Evolutionary conservation across 139 green algal species (phyloP).

Genomic region (Chlorella vulgaris): DNA sequence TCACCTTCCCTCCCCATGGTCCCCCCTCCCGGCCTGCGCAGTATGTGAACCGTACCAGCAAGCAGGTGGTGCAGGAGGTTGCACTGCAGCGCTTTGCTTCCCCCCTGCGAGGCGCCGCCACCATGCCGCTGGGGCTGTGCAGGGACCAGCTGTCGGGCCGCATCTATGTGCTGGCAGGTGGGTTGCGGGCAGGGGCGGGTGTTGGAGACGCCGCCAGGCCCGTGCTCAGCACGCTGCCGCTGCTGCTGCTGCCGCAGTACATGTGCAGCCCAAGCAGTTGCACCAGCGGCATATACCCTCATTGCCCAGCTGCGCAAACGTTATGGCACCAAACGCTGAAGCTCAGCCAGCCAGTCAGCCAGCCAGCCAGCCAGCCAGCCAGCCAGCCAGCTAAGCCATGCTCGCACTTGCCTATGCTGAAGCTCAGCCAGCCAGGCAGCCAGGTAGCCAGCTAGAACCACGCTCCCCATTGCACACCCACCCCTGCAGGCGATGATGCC

Average conservation of each 20-base stretch:
- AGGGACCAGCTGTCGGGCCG: conserved; percentile 23
- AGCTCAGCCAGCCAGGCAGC: no score
- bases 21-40: no score
- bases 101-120: conserved; percentile 30
- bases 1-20: no score
- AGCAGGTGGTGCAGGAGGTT: conserved; percentile 69
- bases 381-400: no score
- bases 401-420: no score
- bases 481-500: conserved; percentile 43
- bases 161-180: conserved; percentile 37
- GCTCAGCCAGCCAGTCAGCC: no score
- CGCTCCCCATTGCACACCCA: neutral
- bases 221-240: neutral
- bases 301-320: no score
- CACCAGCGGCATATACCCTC: no score
- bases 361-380: no score
- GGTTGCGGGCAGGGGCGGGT: neutral
- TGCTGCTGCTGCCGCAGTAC: no score
- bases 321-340: no score
- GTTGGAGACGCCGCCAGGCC: neutral
- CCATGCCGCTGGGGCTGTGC: conserved; percentile 39
- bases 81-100: conserved; percentile 38
- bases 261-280: no score
- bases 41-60: conserved; percentile 71
- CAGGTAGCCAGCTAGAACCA: neutral